Evolutionary conservation across 139 green algal genomes (phyloP), one percentile per base, ranked within the genome.

Genomic region (Chlorella sorokiniana): DNA sequence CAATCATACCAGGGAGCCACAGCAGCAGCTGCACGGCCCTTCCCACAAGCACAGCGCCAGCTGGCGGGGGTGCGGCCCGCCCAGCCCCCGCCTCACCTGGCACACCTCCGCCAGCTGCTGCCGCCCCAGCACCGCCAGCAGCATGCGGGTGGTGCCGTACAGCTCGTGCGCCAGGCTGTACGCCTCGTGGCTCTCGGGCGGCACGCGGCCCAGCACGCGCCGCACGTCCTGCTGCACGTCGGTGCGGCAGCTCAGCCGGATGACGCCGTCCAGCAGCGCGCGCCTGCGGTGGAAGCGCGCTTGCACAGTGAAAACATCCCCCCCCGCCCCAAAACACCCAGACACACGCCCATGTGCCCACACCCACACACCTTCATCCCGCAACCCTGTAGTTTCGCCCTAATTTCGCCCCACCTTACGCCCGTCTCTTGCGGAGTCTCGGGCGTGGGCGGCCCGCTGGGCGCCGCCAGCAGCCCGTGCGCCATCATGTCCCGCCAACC

Each of bases 71-170:
- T n/a, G n/a, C n/a, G n/a, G n/a, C n/a, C 61, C 61, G 1, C n/a
- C 5, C 23, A 8, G 11, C 10, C 20, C 31, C n/a, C 1, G 31
- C n/a, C 72, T 18, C 54, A 79, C 73, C 73, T 54, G 44, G 52
- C 84, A 90, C 35, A 89, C 86, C 27, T 86, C 78, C 18, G 42
- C 29, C 41, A 90, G 79, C 44, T 90, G 79, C 29, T 77, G 35
- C 33, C 42, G n/a, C 4, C 78, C 51, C 59, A 90, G 73, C 22
- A 76, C 75, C 37, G 86, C 86, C 76, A 90, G 69, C 77, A 90
- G 72, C 86, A 90, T 90, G 44, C 86, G 78, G 45, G 75, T 69
- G 41, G 51, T 74, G 11, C 84, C 86, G 40, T 90, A 90, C 40
- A 90, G 72, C 63, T 90, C 84, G 22, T 54, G 44, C 0, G 74